These are phyloP conservation scores for Lotmaria passim DNA, from an alignment of 208 protist species.

Conservation along the genomic window DNA sequence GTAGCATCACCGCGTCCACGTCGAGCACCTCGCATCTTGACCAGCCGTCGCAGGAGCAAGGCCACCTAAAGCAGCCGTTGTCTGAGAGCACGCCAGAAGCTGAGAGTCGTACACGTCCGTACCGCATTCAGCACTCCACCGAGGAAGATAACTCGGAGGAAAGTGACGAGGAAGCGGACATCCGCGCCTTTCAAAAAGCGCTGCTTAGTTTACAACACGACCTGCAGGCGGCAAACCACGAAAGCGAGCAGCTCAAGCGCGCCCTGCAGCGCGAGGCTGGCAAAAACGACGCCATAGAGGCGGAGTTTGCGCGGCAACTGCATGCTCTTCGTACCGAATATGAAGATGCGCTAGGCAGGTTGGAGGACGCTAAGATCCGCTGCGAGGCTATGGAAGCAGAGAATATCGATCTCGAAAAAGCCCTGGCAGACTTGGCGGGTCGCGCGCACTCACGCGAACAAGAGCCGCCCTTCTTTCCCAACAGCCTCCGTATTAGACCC, in stretches of 20 bases:
- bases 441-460: not conserved
- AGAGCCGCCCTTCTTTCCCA: not conserved
- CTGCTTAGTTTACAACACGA: slow-evolving; percentile 2
- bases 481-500: too few species aligned
- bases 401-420: slow-evolving; percentile 7
- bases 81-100: not conserved
- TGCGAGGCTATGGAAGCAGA: slow-evolving; percentile 26
- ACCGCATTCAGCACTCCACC: not conserved
- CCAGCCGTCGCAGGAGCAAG: not conserved
- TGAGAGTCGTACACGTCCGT: not conserved
- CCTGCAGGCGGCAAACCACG: slow-evolving; percentile 4
- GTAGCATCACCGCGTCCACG: not conserved
- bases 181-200: not conserved
- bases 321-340: slow-evolving; percentile 9
- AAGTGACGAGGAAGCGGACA: slow-evolving; percentile 8
- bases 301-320: slow-evolving; percentile 25
- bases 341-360: slow-evolving; percentile 1
- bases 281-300: slow-evolving; percentile 8
- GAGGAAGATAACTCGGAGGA: not conserved
- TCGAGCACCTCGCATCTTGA: not conserved
- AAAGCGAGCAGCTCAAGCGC: slow-evolving; percentile 12
- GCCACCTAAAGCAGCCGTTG: not conserved
- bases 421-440: not conserved
- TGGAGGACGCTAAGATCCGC: slow-evolving; percentile 14
- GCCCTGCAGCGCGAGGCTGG: slow-evolving; percentile 4